phyloP scores from a whole-genome alignment of 345 rosid genomes.

The Ceriops decandra region DNA sequence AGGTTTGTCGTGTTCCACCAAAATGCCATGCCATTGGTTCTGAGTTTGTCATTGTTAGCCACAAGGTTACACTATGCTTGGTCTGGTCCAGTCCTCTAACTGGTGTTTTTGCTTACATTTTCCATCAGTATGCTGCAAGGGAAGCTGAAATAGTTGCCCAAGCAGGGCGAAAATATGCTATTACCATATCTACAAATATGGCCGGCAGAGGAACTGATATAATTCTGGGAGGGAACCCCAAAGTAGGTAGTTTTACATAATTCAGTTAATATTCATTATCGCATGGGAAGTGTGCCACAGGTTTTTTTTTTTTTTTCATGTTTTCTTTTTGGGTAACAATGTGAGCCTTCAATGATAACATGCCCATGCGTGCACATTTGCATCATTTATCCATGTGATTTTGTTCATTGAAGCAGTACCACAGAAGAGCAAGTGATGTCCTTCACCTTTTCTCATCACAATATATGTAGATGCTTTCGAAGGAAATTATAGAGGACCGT shows the following conservation, averaged over 20 bases:
- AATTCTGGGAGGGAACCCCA: conserved; percentile 94
- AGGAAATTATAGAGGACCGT: conserved; percentile 78
- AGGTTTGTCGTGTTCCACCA: conserved; percentile 43
- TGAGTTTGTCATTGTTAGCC: conserved; percentile 2
- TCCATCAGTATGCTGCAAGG: conserved; percentile 82
- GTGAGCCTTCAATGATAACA: conserved; percentile 1
- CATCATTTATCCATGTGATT: neutral
- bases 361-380: conserved; percentile 1
- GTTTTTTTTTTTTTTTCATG: neutral
- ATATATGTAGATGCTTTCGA: conserved; percentile 73
- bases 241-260: conserved; percentile 41
- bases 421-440: conserved; percentile 2
- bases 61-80: neutral
- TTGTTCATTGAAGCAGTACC: conserved; percentile 12
- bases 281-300: neutral
- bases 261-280: neutral
- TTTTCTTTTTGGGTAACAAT: neutral
- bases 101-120: conserved; percentile 13
- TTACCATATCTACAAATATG: conserved; percentile 96
- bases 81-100: conserved; percentile 8
- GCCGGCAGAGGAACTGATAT: conserved; percentile 99
- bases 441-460: conserved; percentile 20
- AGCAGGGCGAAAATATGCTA: conserved; percentile 88
- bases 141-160: conserved; percentile 94
- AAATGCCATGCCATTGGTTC: neutral